Evolutionary conservation across 306 rosid genomes (phyloP).

Genomic region (Castanea crenata): DNA sequence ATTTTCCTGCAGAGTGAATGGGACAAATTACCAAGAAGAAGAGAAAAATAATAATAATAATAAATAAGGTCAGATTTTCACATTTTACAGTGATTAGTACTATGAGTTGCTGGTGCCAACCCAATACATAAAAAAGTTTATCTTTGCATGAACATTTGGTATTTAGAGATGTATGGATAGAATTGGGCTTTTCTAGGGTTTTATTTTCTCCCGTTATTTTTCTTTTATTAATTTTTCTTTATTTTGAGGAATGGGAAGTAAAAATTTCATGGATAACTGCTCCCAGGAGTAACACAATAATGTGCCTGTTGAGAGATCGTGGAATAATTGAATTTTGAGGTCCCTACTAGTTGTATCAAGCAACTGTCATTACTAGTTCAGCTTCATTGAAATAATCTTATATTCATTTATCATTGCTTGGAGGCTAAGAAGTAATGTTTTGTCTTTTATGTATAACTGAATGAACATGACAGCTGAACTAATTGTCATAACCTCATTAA

Average conservation of each 20-base stretch:
- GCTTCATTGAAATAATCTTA: slow-evolving; percentile 5
- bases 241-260: not conserved
- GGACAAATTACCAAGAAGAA: not conserved
- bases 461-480: slow-evolving; percentile 4
- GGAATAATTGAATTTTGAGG: not conserved
- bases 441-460: not conserved
- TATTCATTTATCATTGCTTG: slow-evolving; percentile 8
- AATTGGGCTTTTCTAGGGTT: not conserved
- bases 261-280: not conserved
- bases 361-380: slow-evolving; percentile 13
- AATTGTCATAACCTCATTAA: not conserved
- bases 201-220: not conserved
- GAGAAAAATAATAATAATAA: not conserved
- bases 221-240: not conserved
- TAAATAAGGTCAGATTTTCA: not conserved
- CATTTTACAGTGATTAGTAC: not conserved
- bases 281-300: not conserved
- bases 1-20: not conserved
- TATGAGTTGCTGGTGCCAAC: not conserved
- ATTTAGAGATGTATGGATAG: not conserved
- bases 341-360: not conserved
- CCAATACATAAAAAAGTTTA: not conserved
- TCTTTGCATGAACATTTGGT: not conserved
- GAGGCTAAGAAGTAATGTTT: slow-evolving; percentile 15
- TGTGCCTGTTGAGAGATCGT: not conserved